phyloP scores from a whole-genome alignment of 768 basidiomycete species.

The Collybiopsis confluens region DNA sequence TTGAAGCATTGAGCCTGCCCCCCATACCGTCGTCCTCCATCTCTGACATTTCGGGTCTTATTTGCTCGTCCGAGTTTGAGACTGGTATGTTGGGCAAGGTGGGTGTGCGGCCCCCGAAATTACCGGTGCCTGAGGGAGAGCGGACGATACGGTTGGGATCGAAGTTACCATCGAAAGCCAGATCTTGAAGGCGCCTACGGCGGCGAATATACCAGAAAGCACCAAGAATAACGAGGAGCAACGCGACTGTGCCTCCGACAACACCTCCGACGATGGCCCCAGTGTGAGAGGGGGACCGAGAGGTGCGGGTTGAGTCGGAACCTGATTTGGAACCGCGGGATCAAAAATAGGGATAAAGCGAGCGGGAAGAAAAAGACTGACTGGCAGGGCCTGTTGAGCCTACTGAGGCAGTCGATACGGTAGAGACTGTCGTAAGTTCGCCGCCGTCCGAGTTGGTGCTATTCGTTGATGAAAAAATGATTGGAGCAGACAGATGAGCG shows the following conservation, averaged over 20 bases:
- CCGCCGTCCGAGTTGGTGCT: background rate
- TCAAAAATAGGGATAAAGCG: background rate
- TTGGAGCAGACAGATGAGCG: background rate
- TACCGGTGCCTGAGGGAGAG: background rate
- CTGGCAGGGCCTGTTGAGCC: background rate
- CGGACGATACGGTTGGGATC: conserved; percentile 3
- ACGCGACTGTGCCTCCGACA: background rate
- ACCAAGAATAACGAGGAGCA: background rate
- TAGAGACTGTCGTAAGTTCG: background rate
- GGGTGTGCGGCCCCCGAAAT: background rate
- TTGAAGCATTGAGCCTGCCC: background rate
- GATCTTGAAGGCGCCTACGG: background rate
- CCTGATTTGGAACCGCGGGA: background rate
- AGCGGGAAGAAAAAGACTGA: background rate
- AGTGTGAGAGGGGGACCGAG: background rate
- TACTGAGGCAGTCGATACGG: background rate
- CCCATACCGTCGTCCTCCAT: conserved; percentile 7
- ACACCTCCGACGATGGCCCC: conserved; percentile 7
- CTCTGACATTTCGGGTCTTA: background rate
- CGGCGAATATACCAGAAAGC: background rate
- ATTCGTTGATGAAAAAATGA: background rate
- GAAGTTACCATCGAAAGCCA: conserved; percentile 7
- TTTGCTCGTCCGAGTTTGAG: background rate
- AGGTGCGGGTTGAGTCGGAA: background rate
- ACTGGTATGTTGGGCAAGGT: conserved; percentile 4